Base-by-base conservation (phyloP, 2,329 filamentous ascomycete genomes). In the Diaporthe velutina region DNA sequence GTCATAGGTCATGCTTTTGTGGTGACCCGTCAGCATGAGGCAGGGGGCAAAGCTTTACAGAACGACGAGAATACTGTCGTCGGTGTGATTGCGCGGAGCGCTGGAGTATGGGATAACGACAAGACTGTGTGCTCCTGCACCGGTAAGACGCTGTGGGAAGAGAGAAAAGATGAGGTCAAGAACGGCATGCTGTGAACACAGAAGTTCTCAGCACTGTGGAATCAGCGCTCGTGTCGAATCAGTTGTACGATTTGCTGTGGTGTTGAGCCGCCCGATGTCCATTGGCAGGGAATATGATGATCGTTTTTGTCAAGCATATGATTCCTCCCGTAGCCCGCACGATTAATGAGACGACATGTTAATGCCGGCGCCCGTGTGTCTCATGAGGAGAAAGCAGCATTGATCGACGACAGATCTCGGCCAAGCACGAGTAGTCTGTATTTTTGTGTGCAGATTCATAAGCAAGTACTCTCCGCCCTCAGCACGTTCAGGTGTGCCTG, bases 111-210 rank as follows among this genome's bases (percentile, higher is more conserved):
- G 97, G 96, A 98, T 83, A 98, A 99, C 80, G 95, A 98, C 83
- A 99, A 98, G 89, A 98, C 94, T 60, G 96, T 99, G 8, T 99
- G 97, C 83, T 98, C 95, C 64, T 99, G 97, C 84, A 98, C 95
- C 50, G 97, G 97, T 5, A 98, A 98, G 91, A 98, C 96, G 73
- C 91, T 99, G 15, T 99, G 97, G 97, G 94, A 99, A 84, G 97
- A 99, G 88, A 91, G 97, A 79, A 93, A 93, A 84, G 96, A 98
- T 80, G 95, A 98, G 86, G 92, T 96, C 55, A 89, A 90, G 78
- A 96, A 95, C 85, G 97, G 97, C 3, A 98, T 99, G 95, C 86
- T 97, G 79, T 98, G 84, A 91, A 22, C 7, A 76, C 30, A 19
- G n/a, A 4, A 28, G 15, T 15, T 22, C 17, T 40, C 22, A 40